Evolutionary conservation across 139 green algal species (phyloP).

Genomic region (Haematococcus lacustris): DNA sequence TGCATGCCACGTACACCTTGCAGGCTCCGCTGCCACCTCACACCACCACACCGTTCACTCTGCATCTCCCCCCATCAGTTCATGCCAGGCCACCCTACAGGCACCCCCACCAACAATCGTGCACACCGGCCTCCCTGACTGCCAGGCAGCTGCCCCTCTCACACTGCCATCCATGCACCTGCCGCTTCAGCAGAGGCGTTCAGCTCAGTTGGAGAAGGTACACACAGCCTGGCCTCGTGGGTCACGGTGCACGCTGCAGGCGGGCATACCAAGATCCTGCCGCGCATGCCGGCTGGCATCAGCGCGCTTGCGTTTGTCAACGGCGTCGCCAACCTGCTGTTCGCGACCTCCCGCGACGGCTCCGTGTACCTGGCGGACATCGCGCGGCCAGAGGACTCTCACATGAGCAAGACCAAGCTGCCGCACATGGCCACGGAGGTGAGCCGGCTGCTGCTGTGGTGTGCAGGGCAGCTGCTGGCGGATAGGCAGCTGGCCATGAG

Average conservation of each 20-base stretch:
- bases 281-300: constrained; percentile 18
- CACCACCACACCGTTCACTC: too few relatives aligned
- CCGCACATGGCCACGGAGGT: constrained; percentile 7
- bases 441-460: neutral
- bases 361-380: constrained; percentile 30
- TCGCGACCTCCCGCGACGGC: constrained; percentile 18
- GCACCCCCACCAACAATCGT: too few relatives aligned
- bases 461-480: neutral
- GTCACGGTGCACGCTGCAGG: neutral
- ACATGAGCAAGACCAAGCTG: constrained; percentile 19
- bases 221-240: neutral
- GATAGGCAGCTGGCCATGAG: neutral
- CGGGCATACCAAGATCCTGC: constrained; percentile 18
- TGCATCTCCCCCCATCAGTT: too few relatives aligned
- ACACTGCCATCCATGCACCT: too few relatives aligned
- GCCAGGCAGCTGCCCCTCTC: too few relatives aligned
- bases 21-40: too few relatives aligned
- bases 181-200: neutral
- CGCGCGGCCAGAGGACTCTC: constrained; percentile 25
- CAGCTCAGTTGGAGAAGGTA: neutral
- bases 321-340: constrained; percentile 20
- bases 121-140: too few relatives aligned
- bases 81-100: too few relatives aligned
- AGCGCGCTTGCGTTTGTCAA: constrained; percentile 29
- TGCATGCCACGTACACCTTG: too few relatives aligned